Evolutionary conservation across 345 rosid genomes (phyloP), one percentile per base, ranked within the genome.

Genomic region (Lepidium didymum): DNA sequence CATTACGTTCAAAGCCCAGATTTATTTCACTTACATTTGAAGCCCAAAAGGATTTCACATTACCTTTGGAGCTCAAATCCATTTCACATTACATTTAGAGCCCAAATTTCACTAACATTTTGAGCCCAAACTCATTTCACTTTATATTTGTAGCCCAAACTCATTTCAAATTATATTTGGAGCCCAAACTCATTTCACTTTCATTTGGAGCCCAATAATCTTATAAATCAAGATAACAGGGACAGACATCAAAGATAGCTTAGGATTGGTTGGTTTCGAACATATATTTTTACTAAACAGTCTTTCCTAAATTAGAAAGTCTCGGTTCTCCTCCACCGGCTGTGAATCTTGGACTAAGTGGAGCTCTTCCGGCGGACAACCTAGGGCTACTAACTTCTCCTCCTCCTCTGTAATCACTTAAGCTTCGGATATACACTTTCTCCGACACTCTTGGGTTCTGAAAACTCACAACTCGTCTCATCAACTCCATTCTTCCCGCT

Each of bases 381-480:
- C 81, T 77, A 23, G 93, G 93, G 78, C 90, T 85, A 7, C 13
- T 65, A 45, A 84, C 81, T 44, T 79, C 86, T 18, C 74, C 68
- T 27, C 74, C 86, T 50, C 65, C 67, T 82, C 74, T 75, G 40
- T 76, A 70, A 67, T 84, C 87, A 70, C 81, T 81, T 9, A 82
- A 72, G 44, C 91, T 84, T 9, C 89, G 89, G 43, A 83, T 87
- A 40, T 74, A 67, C 6, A 72, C 83, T 78, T 75, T 82, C 15
- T 90, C 95, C 1, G 85, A 73, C 23, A 81, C 60, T n/a, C 84
- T 70, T 2, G 96, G 90, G 72, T 92, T 88, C 59, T 82, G 81
- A 50, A 79, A 31, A 63, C 67, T 65, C 67, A 75, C 79, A 35
- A 82, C 78, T 54, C 87, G 4, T 11, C 78, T 67, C 78, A 74